Base-by-base conservation (phyloP, 164 flowering plant species). In the Vitis amurensis region DNA sequence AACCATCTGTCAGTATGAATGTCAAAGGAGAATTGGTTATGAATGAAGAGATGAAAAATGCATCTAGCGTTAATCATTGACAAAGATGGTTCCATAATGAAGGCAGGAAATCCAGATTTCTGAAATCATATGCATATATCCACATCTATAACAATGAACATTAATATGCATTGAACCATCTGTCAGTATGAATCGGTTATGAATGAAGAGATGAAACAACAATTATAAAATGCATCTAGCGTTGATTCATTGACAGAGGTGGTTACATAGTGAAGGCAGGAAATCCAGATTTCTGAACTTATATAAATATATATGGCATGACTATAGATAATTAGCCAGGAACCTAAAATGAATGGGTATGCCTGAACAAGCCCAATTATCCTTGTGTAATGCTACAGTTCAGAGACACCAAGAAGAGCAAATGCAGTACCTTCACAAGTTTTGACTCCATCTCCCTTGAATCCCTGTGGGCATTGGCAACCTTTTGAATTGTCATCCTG, bases 391-490 rank as follows among this genome's bases (percentile, higher is more conserved):
- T n/a, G n/a, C 13, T 48, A 15, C 31, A 29, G 31, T 10, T 29
- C 10, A 14, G 30, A 47, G 59, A n/a, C 4, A 19, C 10, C 47
- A 29, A 57, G 11, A 64, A 52, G 11, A 30, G 17, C 6, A 15
- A 55, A 31, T 17, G 16, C 9, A 71, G 64, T 80, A 95, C 99
- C 99, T 84, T 91, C 94, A 81, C 99, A 95, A 55, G 67, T 50
- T 9, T 81, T 69, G 68, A 88, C 83, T 59, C 99, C 99, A 83
- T 95, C 97, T 48, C 99, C 99, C 83, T 66, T 90, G 77, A 95
- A 93, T 61, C 99, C 99, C 3, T 76, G 78, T 53, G 99, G 99
- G 72, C 99, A 95, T 68, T 85, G 78, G 81, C 99, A 95, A 30
- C 91, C 94, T 55, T 82, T 76, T 30, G 87, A 76, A 66, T 82